Conservation (phyloP, 2,329 filamentous ascomycete species). For the Stachybotrys chlorohalonatus region DNA sequence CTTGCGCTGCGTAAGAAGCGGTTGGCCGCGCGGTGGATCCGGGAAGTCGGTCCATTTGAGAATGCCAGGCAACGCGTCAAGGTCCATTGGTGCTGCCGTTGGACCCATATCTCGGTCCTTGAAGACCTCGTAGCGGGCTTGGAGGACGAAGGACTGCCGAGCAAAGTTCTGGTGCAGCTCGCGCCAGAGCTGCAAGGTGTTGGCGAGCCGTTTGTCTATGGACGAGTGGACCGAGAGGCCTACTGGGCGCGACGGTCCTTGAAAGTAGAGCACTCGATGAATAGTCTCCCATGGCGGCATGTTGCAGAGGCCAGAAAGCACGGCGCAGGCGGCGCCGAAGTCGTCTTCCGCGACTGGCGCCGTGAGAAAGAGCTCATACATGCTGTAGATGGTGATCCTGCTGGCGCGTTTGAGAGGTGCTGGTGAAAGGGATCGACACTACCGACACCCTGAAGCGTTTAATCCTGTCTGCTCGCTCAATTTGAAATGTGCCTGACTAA, state of each 20-base stretch:
- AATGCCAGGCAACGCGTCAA: constrained; percentile 35
- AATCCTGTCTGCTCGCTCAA: too few species aligned
- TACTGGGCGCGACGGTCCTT: constrained; percentile 33
- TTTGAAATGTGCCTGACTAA: too few species aligned
- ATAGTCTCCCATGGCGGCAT: constrained; percentile 42
- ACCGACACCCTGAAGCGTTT: too few species aligned
- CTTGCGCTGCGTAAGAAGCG: constrained; percentile 41
- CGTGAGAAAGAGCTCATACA: constrained; percentile 54
- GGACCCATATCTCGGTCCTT: constrained; percentile 37
- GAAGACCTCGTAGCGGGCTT: constrained; percentile 44
- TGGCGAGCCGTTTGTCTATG: constrained; percentile 27
- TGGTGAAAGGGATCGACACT: too few species aligned
- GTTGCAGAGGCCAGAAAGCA: constrained; percentile 49
- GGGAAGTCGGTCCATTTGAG: constrained; percentile 53
- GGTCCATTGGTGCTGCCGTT: constrained; percentile 20
- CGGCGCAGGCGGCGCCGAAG: constrained; percentile 36
- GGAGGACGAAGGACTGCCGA: constrained; percentile 48
- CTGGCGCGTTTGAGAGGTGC: neutral
- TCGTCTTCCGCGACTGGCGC: constrained; percentile 41
- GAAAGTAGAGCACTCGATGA: constrained; percentile 44
- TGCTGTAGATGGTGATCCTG: constrained; percentile 12
- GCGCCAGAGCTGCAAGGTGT: constrained; percentile 34
- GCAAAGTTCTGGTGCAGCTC: constrained; percentile 45
- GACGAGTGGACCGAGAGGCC: constrained; percentile 34
- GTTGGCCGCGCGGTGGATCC: constrained; percentile 41